Evolutionary conservation across 2,329 filamentous ascomycete species (phyloP), one percentile per base, ranked within the genome.

Genomic region (Arthrobotrys pseudoclavata): DNA sequence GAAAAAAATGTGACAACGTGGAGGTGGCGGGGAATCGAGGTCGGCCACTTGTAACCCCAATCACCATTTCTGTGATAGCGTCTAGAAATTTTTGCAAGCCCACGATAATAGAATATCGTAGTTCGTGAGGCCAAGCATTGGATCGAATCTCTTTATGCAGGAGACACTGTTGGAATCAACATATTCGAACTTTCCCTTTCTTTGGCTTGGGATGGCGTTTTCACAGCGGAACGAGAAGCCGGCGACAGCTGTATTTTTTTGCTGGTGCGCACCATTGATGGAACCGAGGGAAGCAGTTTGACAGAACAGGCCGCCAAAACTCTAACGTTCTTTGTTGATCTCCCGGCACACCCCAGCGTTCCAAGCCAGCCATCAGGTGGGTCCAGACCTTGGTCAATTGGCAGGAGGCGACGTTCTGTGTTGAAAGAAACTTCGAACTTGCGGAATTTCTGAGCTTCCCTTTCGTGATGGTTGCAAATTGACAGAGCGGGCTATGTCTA

Each of bases 311-410:
- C 34, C 63, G 45, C 34, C 47, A 50, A 40, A 53, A 61, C 26
- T n/a, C 47, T 50, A 62, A 61, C 61, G 74, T 52, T 71, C 53
- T 57, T 48, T 60, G 74, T 48, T 71, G 74, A 77, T 77, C 74
- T 77, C 74, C 74, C 74, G 74, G 60, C n/a, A 55, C 61, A 69
- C 62, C 50, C 55, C 53, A 70, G 72, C 57, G 47, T 26, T 29
- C 60, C 69, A 62, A 64, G 67, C 42, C 50, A 69, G 66, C 53
- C 66, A 69, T 18, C 31, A 34, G 34, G 12, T 26, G 60, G 24
- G 66, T 22, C 34, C 57, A 42, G 47, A 29, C 22, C 69, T 53
- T 24, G 50, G 37, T 15, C 50, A 62, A 61, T 52, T 60, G 37
- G 29, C 37, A 34, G 31, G 40, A 62, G 26, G 45, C 37, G 12